A percentile compares a stretch with the other conserved stretches of the same genome.
These are phyloP conservation scores for Phalaenopsis hybrid DNA, from an alignment of 116 monocot genomes.

Conservation along the genomic window DNA sequence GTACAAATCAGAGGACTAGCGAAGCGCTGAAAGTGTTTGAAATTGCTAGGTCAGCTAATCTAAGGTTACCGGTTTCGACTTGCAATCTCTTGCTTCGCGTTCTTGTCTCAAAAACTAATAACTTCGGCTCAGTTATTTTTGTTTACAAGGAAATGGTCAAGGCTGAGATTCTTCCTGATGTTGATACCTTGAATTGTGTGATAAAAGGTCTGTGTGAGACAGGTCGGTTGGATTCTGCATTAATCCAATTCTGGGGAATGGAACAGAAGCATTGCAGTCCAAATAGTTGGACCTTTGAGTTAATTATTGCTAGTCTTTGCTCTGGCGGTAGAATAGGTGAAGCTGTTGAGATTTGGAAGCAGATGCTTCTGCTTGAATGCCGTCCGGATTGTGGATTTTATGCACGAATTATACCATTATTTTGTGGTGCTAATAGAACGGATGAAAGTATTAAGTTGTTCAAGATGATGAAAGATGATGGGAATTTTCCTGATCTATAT, in stretches of 20 bases:
- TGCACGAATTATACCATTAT: constrained; percentile 27
- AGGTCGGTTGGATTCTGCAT: constrained; percentile 36
- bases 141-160: constrained; percentile 87
- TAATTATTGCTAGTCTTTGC: constrained; percentile 45
- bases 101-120: constrained; percentile 15
- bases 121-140: constrained; percentile 37
- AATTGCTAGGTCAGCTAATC: constrained; percentile 13
- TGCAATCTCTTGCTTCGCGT: constrained; percentile 36
- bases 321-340: constrained; percentile 32
- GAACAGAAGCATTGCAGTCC: constrained; percentile 48
- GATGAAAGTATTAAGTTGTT: constrained; percentile 43
- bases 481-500: constrained; percentile 12
- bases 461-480: constrained; percentile 33
- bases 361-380: constrained; percentile 41
- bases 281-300: constrained; percentile 51
- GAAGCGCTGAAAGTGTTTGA: constrained; percentile 47
- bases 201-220: constrained; percentile 34
- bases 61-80: constrained; percentile 20
- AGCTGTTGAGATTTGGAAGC: constrained; percentile 30
- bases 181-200: constrained; percentile 53
- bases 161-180: constrained; percentile 40
- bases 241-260: constrained; percentile 55
- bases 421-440: constrained; percentile 34
- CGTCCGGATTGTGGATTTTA: constrained; percentile 28
- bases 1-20: not conserved